A percentile compares a stretch with the other conserved stretches of the same genome.
Conservation (phyloP, 2,329 filamentous ascomycete species). For the Biscogniauxia mediterranea region DNA sequence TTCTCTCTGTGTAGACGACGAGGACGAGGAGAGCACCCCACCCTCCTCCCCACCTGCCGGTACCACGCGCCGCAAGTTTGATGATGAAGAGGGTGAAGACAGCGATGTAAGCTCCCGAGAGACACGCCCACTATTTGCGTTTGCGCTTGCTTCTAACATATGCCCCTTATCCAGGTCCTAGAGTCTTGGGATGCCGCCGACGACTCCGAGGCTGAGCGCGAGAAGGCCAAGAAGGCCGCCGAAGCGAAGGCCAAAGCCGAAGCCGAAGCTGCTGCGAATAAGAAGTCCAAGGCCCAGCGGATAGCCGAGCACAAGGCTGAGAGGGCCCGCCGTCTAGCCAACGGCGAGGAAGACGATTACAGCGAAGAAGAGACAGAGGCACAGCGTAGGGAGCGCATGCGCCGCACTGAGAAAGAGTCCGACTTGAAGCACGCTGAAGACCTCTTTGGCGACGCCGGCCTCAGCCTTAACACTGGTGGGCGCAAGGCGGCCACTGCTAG, state of each 20-base stretch:
- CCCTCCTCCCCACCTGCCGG: constrained; percentile 39
- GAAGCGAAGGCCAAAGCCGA: constrained; percentile 88
- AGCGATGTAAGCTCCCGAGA: constrained; percentile 61
- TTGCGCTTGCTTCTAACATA: constrained; percentile 9
- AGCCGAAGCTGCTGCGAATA: constrained; percentile 81
- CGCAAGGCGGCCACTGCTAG: constrained; percentile 67
- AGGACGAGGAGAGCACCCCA: constrained; percentile 37
- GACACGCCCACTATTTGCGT: neutral
- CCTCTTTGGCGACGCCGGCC: constrained; percentile 73
- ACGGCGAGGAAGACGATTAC: constrained; percentile 55
- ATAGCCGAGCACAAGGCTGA: constrained; percentile 74
- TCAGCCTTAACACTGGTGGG: constrained; percentile 53
- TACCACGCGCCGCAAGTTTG: constrained; percentile 65
- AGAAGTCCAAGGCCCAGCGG: constrained; percentile 85
- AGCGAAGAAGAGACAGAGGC: constrained; percentile 73
- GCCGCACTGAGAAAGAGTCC: constrained; percentile 78
- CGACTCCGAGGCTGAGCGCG: constrained; percentile 93
- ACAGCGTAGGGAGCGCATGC: constrained; percentile 70
- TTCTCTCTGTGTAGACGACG: constrained; percentile 32
- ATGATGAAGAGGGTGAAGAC: constrained; percentile 84
- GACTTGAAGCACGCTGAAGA: constrained; percentile 90
- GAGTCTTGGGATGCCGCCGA: constrained; percentile 97
- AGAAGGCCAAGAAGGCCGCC: constrained; percentile 85
- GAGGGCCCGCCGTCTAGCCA: constrained; percentile 51
- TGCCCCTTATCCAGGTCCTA: constrained; percentile 61